Evolutionary conservation across 2,329 filamentous ascomycete genomes (phyloP), one percentile per base, ranked within the genome.

Genomic region (Aureobasidium musti): DNA sequence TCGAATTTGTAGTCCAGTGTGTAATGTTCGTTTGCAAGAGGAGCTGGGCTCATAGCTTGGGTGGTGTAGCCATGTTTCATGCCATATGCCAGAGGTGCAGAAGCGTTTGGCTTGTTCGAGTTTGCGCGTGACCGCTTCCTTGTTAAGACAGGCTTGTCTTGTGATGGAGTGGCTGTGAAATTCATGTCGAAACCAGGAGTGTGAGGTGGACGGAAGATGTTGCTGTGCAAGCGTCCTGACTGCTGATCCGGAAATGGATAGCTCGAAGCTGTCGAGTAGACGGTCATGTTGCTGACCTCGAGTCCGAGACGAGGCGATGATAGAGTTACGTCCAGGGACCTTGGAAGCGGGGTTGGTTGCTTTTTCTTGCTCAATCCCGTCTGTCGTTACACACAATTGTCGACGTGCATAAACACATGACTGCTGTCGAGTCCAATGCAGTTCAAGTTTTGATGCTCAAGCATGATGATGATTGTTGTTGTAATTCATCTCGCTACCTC

Each of bases 21-120:
- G 73, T 85, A 85, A 69, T 77, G 77, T 56, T 83, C 82, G 72
- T 84, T 83, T 17, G 83, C 82, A 59, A 83, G 77, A 3, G 79
- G 65, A 21, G 67, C 49, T 45, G 67, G 68, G 19, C 67, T 68
- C 19, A 49, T 57, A 10, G 47, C 59, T 26, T 59, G 57, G 0
- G 49, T 19, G 5, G 30, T 35, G 28, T 41, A 63, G n/a, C 11
- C n/a, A 35, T 67, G 33, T 52, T 26, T 56, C 8, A 14, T 5
- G 7, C 7, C 39, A 37, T 60, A 26, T 17, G 26, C 30, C 14
- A 57, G 3, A 21, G 57, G n/a, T 1, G 66, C 59, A 30, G 66
- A 52, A 21, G 47, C 41, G 43, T 54, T 63, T 57, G 47, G n/a
- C 49, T 63, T 63, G 57, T 37, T 57, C 30, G 57, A 63, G 59